Evolutionary conservation across 805 yeast genomes (phyloP).

Genomic region (Candida ulmi): DNA sequence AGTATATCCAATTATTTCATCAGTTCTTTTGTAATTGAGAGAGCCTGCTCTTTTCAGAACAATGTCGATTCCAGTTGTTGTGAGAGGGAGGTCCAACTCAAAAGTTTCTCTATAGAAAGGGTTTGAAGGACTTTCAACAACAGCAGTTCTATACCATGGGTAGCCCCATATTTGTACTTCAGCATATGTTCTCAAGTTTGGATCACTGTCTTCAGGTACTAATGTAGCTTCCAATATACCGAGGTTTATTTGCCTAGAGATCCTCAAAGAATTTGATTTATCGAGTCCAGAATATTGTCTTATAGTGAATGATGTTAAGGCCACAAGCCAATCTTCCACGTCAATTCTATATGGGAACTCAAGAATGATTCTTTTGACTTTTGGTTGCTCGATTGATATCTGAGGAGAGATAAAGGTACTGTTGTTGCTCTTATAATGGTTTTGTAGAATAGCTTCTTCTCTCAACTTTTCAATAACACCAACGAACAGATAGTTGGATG

Average conservation of each 20-base stretch:
- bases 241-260: slow-evolving; percentile 46
- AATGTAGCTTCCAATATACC: slow-evolving; percentile 62
- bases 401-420: slow-evolving; percentile 8
- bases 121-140: slow-evolving; percentile 39
- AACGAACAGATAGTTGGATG: slow-evolving; percentile 51
- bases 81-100: slow-evolving; percentile 48
- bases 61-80: slow-evolving; percentile 47
- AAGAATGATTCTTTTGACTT: slow-evolving; percentile 38
- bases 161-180: slow-evolving; percentile 70
- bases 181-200: slow-evolving; percentile 42
- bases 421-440: slow-evolving; percentile 5
- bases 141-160: slow-evolving; percentile 75
- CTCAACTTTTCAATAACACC: slow-evolving; percentile 55
- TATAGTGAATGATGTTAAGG: slow-evolving; percentile 56
- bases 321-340: slow-evolving; percentile 73
- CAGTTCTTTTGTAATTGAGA: slow-evolving; percentile 20
- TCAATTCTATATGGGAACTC: slow-evolving; percentile 65
- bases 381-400: slow-evolving; percentile 25
- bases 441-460: slow-evolving; percentile 15
- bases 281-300: slow-evolving; percentile 39
- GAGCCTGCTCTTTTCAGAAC: slow-evolving; percentile 32
- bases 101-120: slow-evolving; percentile 88
- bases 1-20: slow-evolving; percentile 27
- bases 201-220: not conserved
- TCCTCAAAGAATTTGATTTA: slow-evolving; percentile 34